Percentiles rank a stretch among this genome's conserved stretches.
phyloP scores from a whole-genome alignment of 495 filamentous ascomycete genomes.

The Articulospora tetracladia region DNA sequence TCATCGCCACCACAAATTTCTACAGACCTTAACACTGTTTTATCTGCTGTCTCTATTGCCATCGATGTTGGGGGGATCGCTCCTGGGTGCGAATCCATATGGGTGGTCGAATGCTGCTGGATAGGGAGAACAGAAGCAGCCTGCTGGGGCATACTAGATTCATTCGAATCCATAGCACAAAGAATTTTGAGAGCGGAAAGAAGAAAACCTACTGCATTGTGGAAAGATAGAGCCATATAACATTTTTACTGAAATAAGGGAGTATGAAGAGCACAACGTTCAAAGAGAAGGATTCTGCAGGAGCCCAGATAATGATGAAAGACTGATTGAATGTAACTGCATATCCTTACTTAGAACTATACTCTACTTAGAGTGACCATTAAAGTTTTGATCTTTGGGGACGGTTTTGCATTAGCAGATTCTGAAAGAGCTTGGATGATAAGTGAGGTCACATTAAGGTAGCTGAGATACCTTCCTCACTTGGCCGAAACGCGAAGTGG shows the following conservation, averaged over 20 bases:
- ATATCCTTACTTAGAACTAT: neutral
- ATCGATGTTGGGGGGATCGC: neutral
- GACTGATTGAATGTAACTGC: neutral
- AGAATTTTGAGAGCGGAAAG: conserved; percentile 9
- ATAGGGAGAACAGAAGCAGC: neutral
- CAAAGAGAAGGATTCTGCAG: neutral
- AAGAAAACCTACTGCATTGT: conserved; percentile 11
- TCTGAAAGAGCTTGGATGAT: too few relatives aligned
- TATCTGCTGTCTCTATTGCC: neutral
- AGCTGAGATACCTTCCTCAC: too few relatives aligned
- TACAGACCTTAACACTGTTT: neutral
- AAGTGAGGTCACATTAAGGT: too few relatives aligned
- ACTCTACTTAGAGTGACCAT: too few relatives aligned
- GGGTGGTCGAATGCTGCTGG: neutral
- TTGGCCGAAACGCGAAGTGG: too few relatives aligned
- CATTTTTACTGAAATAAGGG: conserved; percentile 4
- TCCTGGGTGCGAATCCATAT: neutral
- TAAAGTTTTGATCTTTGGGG: too few relatives aligned
- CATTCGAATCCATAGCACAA: neutral
- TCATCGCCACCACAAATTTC: conserved; percentile 26
- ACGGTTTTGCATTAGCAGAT: too few relatives aligned
- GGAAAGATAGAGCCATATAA: conserved; percentile 18
- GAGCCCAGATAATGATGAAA: neutral
- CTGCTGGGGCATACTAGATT: neutral
- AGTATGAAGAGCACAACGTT: neutral